These are phyloP conservation scores for Tuber magnatum DNA, from an alignment of 495 filamentous ascomycete genomes.

Conservation along the genomic window DNA sequence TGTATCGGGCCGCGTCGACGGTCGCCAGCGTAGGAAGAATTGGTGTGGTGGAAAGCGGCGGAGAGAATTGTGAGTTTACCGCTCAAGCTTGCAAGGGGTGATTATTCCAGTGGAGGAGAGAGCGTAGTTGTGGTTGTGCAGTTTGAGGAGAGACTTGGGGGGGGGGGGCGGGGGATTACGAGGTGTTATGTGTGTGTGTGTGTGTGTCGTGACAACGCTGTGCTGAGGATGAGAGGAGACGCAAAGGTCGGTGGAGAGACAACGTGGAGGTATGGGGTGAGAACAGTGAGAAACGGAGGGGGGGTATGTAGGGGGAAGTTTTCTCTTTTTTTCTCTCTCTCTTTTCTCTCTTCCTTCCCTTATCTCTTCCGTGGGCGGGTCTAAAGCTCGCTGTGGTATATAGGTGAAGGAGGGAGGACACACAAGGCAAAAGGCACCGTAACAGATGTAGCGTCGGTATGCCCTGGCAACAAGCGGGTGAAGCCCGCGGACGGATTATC, in stretches of 20 bases:
- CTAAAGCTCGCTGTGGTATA: background rate
- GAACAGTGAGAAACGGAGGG: background rate
- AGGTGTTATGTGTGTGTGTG: slow-evolving; percentile 24
- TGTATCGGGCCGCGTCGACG: slow-evolving; percentile 19
- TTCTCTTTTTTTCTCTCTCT: background rate
- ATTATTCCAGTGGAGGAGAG: slow-evolving; percentile 11
- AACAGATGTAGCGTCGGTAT: background rate
- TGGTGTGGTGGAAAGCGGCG: background rate
- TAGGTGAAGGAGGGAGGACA: background rate
- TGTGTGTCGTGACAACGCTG: slow-evolving; percentile 24
- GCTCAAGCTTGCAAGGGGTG: slow-evolving; percentile 13
- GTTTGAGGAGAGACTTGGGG: slow-evolving; percentile 6
- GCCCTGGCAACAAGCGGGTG: background rate
- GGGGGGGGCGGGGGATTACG: slow-evolving; percentile 19
- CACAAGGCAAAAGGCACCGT: background rate
- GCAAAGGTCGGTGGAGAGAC: background rate
- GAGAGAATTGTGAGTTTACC: slow-evolving; percentile 23
- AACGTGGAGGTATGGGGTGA: background rate
- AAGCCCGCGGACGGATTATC: slow-evolving; percentile 1
- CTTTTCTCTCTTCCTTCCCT: no score
- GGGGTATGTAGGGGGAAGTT: background rate
- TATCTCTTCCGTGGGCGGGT: background rate
- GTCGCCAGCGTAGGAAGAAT: slow-evolving; percentile 24
- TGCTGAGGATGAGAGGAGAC: background rate
- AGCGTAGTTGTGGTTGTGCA: slow-evolving; percentile 1